These are phyloP conservation scores for Microdochium nivale DNA, from an alignment of 2,329 filamentous ascomycete species.

Conservation along the genomic window DNA sequence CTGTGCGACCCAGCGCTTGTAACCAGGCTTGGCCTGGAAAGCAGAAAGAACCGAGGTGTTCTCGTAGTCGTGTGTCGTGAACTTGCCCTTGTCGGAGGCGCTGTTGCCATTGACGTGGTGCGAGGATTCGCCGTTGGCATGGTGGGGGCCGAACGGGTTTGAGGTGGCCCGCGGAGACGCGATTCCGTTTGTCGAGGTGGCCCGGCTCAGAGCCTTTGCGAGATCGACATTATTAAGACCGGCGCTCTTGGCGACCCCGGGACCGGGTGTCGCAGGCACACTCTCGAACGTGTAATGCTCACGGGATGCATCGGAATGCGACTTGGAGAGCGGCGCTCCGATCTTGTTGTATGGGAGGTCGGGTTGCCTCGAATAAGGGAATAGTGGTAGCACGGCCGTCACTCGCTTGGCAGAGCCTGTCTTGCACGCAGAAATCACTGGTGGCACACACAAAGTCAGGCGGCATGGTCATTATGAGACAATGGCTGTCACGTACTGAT, in stretches of 20 bases:
- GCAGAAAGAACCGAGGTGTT: constrained; percentile 46
- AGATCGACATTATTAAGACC: constrained; percentile 64
- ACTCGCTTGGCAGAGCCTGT: constrained; percentile 85
- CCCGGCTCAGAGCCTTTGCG: constrained; percentile 63
- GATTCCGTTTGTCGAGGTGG: constrained; percentile 23
- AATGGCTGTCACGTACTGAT: constrained; percentile 45
- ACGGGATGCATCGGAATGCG: constrained; percentile 38
- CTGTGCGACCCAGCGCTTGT: constrained; percentile 98
- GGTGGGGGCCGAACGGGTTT: neutral
- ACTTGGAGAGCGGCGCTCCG: constrained; percentile 77
- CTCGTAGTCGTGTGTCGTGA: constrained; percentile 58
- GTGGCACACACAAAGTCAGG: constrained; percentile 8
- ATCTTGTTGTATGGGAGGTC: constrained; percentile 96
- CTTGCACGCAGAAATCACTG: constrained; percentile 93
- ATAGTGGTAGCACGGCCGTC: constrained; percentile 87
- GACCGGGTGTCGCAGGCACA: constrained; percentile 76
- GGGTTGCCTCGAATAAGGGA: constrained; percentile 93
- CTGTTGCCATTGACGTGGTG: constrained; percentile 17
- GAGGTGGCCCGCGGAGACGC: constrained; percentile 12
- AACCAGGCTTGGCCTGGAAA: constrained; percentile 77
- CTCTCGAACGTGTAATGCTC: constrained; percentile 84
- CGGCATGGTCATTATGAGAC: neutral
- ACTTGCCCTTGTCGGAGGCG: constrained; percentile 23
- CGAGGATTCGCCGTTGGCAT: constrained; percentile 9
- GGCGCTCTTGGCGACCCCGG: constrained; percentile 57